A percentile compares a stretch with the other conserved stretches of the same genome.
Evolutionary conservation across 2,329 filamentous ascomycete species (phyloP).

Genomic region (Colletotrichum camelliae): DNA sequence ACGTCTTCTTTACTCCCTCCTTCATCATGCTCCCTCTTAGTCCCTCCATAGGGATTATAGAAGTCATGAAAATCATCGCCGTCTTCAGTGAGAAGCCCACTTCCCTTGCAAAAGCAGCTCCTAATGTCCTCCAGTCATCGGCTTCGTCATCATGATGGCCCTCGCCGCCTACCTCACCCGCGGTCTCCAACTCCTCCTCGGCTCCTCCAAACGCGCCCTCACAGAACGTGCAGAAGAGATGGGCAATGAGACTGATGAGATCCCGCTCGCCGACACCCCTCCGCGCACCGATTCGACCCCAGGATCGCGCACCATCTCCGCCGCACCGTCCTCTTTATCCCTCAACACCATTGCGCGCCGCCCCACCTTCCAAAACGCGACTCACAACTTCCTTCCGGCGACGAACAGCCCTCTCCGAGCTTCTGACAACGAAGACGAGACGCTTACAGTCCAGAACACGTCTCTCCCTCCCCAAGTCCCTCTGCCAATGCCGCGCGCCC

Average conservation of each 20-base stretch:
- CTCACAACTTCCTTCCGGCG: slow-evolving; percentile 29
- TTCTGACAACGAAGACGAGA: background rate
- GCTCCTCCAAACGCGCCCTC: slow-evolving; percentile 57
- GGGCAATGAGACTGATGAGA: slow-evolving; percentile 47
- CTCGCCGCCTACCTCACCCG: slow-evolving; percentile 60
- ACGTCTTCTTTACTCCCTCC: slow-evolving; percentile 62
- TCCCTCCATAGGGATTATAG: slow-evolving; percentile 54
- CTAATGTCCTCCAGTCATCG: slow-evolving; percentile 47
- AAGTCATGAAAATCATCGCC: slow-evolving; percentile 64
- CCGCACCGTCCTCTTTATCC: slow-evolving; percentile 23
- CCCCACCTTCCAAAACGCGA: slow-evolving; percentile 19
- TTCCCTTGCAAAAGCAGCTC: background rate
- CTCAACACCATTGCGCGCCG: slow-evolving; percentile 22
- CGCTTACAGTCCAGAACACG: background rate
- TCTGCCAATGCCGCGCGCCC: slow-evolving; percentile 48
- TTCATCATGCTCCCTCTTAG: slow-evolving; percentile 65
- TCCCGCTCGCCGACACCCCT: slow-evolving; percentile 44
- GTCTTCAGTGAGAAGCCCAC: slow-evolving; percentile 55
- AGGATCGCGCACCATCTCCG: slow-evolving; percentile 23
- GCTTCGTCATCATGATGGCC: slow-evolving; percentile 58
- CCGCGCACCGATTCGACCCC: slow-evolving; percentile 20
- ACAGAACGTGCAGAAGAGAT: slow-evolving; percentile 59
- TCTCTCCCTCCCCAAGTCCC: slow-evolving; percentile 42
- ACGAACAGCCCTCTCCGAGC: background rate
- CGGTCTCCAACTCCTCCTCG: slow-evolving; percentile 54